Evolutionary conservation across 179 eudicot genomes (phyloP), one percentile per base, ranked within the genome.

Genomic region (Heliamphora pulchella): DNA sequence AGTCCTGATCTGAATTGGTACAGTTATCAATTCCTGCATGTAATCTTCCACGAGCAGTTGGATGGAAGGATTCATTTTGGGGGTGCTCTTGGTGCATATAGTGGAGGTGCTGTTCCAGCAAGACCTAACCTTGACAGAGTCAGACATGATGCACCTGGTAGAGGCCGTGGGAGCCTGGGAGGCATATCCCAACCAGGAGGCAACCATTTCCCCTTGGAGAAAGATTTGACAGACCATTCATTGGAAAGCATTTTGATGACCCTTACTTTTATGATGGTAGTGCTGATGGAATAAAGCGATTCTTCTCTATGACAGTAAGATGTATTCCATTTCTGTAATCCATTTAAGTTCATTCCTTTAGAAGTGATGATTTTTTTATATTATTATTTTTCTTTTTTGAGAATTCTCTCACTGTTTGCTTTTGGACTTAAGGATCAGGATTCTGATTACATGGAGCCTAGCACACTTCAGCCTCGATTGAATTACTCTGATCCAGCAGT

Each of bases 221-320:
- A 79, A 86, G 83, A 63, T 92, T 81, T 71, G 58, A 83, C 69
- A 83, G 90, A 80, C 82, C 94, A 67, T 87, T 72, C 41, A 75
- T 77, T 82, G 91, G 90, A 62, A 90, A 92, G 83, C 89, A 83
- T 39, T 87, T 82, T 81, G 94, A 91, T 81, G 95, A 94, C 61
- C 89, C 93, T 50, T 88, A 88, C 77, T 63, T 69, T 62, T 87
- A 92, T 84, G 90, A 88, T 83, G 90, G 84, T 31, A 71, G 81
- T 76, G 76, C 85, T 15, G 93, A 80, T 83, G 97, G 97, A 54
- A 84, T 77, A 3, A 94, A 94, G 80, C 86, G 98, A 5, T 92
- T 97, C 17, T 88, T 79, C 76, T 86, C 81, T 79, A 88, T 88
- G 93, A 85, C 85, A 61, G 97, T 94, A 86, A 88, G 93, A n/a